Base-by-base conservation (phyloP, 73 alveolate species). In the Diophrys appendiculata region DNA sequence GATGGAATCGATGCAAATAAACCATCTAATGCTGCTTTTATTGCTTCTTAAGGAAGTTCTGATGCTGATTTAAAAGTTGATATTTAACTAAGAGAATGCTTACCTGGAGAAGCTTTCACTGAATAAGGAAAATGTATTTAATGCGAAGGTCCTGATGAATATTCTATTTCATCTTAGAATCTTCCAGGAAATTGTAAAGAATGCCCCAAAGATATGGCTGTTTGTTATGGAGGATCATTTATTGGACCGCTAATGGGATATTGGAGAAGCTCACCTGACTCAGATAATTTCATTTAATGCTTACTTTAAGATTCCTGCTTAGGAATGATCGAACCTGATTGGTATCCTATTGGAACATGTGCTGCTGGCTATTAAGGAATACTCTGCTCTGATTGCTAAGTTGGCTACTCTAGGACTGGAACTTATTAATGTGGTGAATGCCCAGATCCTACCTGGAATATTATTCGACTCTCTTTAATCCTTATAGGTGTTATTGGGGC, bases 311-410 rank as follows among this genome's bases (percentile, higher is more conserved):
- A 29, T 24, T 77, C 84, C 11, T 80, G 89, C 34, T 29, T 74
- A 52, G 89, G 88, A 31, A 75, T 31, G 23, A 33, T 43, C 24
- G 68, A 26, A 68, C 65, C 75, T n/a, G 52, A 65, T 14, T 77
- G 23, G 68, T 29, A 64, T 18, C 53, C 87, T 30, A 22, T 14
- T 5, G 88, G 88, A 28, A 25, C 26, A 0, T 86, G 93, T 33
- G 33, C 11, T 8, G 82, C 29, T 52, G 90, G 90, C 13, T 86
- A 86, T 82, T 29, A 35, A 24, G 90, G 90, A 11, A 81, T 81
- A 26, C 54, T 82, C 29, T 87, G 94, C 72, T 54, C 86, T 25
- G 76, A 56, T 53, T 87, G 94, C 52, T 22, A 3, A 2, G 52
- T 24, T 8, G 89, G 90, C 25, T 83, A 76, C 65, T 54, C 79